Base-by-base conservation (phyloP, 2,329 filamentous ascomycete genomes). In the Curvularia eragrostidis region DNA sequence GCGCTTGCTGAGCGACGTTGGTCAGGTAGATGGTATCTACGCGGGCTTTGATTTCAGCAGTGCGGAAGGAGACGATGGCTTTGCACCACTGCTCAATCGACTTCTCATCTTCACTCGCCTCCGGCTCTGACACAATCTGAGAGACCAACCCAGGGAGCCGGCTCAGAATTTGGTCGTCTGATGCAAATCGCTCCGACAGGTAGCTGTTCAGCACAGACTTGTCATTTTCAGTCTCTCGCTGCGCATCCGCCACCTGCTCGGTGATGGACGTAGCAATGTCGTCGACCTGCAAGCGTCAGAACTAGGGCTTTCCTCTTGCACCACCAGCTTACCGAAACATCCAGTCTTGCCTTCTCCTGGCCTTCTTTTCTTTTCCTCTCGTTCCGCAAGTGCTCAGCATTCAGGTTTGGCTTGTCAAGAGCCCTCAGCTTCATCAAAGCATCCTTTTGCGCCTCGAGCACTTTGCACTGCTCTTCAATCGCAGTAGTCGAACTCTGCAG, bases 141-240 rank as follows among this genome's bases (percentile, higher is more conserved):
- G 82, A 83, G 0, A 87, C 83, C 1, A 91, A 80, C 63, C 89
- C 89, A 68, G 89, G 86, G 2, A 91, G 77, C 57, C 87, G 87
- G 19, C 83, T 79, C 1, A 91, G 77, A 2, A 91, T 79, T 59
- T 85, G 86, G 68, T 91, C 88, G 58, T 91, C 89, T 1, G 86
- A 84, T 8, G 80, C 79, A 8, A 90, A 75, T 10, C 84, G 73
- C 15, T 77, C 78, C 21, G 82, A 79, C 0, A 87, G 76, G 0
- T 81, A 81, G 54, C 82, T 78, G 46, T 80, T 81, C 15, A 88
- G 71, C 3, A 76, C 75, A 1, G 78, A 72, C 3, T 78, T 79
- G 0, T 81, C 78, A 0, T 75, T 75, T 7, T 81, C 81, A 5
- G 73, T 73, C 39, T 87, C 83, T 59, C 84, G 82, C 65, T 84